Evolutionary conservation across 1,284 basidiomycete genomes (phyloP).

Genomic region (Pseudomicrostroma phylloplanum): DNA sequence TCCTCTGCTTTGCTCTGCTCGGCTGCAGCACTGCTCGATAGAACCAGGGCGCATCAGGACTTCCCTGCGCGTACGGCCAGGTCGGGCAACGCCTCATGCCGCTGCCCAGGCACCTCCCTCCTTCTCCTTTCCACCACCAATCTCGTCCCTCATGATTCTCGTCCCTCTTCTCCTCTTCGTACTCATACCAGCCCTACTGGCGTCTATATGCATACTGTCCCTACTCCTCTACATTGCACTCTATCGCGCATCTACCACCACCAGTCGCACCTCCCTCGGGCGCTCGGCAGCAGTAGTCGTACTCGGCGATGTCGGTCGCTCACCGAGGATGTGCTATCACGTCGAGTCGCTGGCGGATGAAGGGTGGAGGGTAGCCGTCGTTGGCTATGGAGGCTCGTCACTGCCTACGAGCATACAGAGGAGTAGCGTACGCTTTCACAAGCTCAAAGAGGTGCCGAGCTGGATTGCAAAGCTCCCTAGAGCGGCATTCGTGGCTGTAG

Average conservation of each 20-base stretch:
- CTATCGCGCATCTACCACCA: slow-evolving; percentile 21
- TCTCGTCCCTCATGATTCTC: slow-evolving; percentile 13
- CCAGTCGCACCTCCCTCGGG: slow-evolving; percentile 19
- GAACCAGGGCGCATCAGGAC: too few relatives aligned
- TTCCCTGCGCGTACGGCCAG: too few relatives aligned
- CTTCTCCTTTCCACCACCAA: background rate
- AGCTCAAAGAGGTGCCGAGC: slow-evolving; percentile 62
- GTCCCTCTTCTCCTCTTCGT: slow-evolving; percentile 22
- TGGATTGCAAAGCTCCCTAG: slow-evolving; percentile 58
- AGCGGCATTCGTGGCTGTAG: slow-evolving; percentile 64
- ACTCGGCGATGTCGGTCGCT: slow-evolving; percentile 88
- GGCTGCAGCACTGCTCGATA: too few relatives aligned
- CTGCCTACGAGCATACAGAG: background rate
- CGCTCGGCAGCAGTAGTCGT: slow-evolving; percentile 72
- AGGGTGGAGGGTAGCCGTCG: slow-evolving; percentile 70
- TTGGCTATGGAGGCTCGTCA: slow-evolving; percentile 74
- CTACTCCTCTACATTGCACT: slow-evolving; percentile 33
- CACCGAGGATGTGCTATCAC: slow-evolving; percentile 98
- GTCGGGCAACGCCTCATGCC: too few relatives aligned
- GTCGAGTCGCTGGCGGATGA: slow-evolving; percentile 80
- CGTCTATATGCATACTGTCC: slow-evolving; percentile 22
- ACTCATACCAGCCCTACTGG: slow-evolving; percentile 17
- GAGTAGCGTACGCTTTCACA: slow-evolving; percentile 45
- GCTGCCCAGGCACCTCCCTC: background rate
- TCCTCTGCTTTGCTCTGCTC: too few relatives aligned